Evolutionary conservation across 176 grass and related monocot genomes (phyloP).

Genomic region (Aegilops umbellulata): DNA sequence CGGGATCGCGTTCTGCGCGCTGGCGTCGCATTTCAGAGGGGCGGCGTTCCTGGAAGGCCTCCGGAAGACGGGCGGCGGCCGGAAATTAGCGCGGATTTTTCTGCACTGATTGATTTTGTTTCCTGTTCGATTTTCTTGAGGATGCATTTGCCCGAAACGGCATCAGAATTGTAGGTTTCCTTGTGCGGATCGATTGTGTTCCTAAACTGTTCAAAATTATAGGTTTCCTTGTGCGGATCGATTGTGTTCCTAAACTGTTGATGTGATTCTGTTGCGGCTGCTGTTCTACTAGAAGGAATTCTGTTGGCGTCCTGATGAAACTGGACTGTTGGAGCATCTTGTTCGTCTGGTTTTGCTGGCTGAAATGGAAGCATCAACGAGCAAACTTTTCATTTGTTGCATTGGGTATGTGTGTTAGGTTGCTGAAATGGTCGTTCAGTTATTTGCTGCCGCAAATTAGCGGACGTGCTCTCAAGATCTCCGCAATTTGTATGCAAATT

Average conservation of each 20-base stretch:
- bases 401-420: background rate
- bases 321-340: background rate
- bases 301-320: background rate
- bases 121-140: constrained; percentile 20
- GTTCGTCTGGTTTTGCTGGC: background rate
- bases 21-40: constrained; percentile 32
- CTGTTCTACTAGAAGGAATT: background rate
- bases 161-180: background rate
- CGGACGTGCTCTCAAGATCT: too few relatives aligned
- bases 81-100: constrained; percentile 31
- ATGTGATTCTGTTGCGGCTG: background rate
- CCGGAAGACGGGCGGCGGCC: constrained; percentile 21
- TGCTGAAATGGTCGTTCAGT: background rate
- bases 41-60: constrained; percentile 17
- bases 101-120: constrained; percentile 34
- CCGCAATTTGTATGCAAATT: background rate
- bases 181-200: background rate
- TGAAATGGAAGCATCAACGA: background rate
- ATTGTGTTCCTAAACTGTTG: background rate
- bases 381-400: background rate
- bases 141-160: background rate
- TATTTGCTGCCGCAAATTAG: background rate
- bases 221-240: background rate
- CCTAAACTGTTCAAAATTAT: background rate
- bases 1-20: constrained; percentile 34